Evolutionary conservation across 164 flowering plant genomes (phyloP).

Genomic region (Dillenia turbinata): DNA sequence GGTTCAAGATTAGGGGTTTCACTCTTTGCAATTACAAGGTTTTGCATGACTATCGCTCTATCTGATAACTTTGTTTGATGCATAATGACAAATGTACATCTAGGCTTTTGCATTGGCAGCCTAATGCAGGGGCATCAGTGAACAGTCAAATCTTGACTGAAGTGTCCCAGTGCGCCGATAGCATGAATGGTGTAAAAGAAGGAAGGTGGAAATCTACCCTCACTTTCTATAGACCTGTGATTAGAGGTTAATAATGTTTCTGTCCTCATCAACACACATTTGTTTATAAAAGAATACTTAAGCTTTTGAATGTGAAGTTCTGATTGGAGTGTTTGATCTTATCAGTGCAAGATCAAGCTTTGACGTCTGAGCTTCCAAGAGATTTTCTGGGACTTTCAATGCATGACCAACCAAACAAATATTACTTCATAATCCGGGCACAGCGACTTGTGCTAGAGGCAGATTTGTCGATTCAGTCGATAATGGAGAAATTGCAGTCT

Average conservation of each 20-base stretch:
- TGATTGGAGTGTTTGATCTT: background rate
- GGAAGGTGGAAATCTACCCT: constrained; percentile 86
- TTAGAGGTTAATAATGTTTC: constrained; percentile 38
- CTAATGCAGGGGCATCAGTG: constrained; percentile 67
- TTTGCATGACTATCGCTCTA: background rate
- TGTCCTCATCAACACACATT: background rate
- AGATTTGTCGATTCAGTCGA: constrained; percentile 61
- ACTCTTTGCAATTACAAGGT: background rate
- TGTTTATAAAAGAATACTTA: too few relatives aligned
- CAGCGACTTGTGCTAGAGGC: constrained; percentile 68
- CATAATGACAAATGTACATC: background rate
- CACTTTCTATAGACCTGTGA: constrained; percentile 58
- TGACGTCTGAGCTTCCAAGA: constrained; percentile 40
- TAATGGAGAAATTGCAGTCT: constrained; percentile 90
- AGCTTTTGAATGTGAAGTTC: too few relatives aligned
- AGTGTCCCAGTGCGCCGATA: constrained; percentile 74
- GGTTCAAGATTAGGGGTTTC: background rate
- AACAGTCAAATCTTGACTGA: constrained; percentile 77
- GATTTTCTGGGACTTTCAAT: constrained; percentile 73
- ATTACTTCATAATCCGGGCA: constrained; percentile 55
- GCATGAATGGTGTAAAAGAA: constrained; percentile 72
- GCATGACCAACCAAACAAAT: constrained; percentile 75
- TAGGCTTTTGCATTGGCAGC: constrained; percentile 94
- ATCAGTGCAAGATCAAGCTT: constrained; percentile 33
- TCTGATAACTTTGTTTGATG: background rate